Percentiles rank a stretch among this genome's conserved stretches.
phyloP scores from a whole-genome alignment of 1,284 basidiomycete genomes.

The Cutaneotrichosporon curvatum region DNA sequence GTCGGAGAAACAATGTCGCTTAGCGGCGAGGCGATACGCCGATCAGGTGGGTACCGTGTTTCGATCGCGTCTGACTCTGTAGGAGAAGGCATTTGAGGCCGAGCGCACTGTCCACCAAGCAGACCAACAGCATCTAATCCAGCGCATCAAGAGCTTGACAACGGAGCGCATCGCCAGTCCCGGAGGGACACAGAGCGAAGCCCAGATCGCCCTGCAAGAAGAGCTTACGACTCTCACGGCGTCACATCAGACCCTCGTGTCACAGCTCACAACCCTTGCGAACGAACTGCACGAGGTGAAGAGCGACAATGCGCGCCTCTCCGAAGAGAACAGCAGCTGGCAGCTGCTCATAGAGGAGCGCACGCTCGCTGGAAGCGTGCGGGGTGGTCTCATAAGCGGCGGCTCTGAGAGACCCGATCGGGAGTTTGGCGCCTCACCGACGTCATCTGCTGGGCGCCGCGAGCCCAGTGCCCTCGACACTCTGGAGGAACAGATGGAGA shows the following conservation, averaged over 20 bases:
- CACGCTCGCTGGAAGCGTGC: conserved; percentile 77
- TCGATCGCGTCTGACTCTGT: conserved; percentile 3
- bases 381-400: conserved; percentile 36
- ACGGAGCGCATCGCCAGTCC: conserved; percentile 7
- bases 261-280: conserved; percentile 31
- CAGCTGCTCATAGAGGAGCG: conserved; percentile 82
- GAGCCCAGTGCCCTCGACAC: conserved; percentile 18
- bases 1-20: conserved; percentile 29
- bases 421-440: background rate
- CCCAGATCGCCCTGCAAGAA: conserved; percentile 24
- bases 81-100: conserved; percentile 42
- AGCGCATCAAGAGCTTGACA: conserved; percentile 26
- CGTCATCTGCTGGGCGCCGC: conserved; percentile 1
- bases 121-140: conserved; percentile 33
- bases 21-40: conserved; percentile 28
- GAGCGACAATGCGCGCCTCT: conserved; percentile 27
- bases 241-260: conserved; percentile 32
- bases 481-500: conserved; percentile 37
- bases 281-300: conserved; percentile 37
- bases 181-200: conserved; percentile 9
- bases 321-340: conserved; percentile 89
- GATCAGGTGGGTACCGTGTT: conserved; percentile 37
- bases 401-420: background rate
- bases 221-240: conserved; percentile 35
- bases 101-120: conserved; percentile 37